phyloP scores from a whole-genome alignment of 352 stramenopile species.

The Globisporangium nodosum region DNA sequence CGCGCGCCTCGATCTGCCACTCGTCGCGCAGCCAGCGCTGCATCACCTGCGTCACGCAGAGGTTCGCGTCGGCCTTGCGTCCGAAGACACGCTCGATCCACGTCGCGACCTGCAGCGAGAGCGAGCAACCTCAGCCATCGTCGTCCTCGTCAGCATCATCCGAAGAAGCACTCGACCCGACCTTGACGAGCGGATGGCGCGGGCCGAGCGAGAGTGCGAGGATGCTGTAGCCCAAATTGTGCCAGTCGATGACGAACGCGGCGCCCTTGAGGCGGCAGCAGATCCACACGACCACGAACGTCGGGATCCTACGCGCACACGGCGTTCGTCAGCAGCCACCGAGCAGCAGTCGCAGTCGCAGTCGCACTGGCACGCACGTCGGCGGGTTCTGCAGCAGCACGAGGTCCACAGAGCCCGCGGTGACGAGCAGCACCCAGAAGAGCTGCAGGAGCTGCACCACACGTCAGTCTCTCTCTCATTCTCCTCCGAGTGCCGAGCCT shows the following conservation, averaged over 20 bases:
- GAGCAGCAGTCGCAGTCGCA: too few relatives aligned
- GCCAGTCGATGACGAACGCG: slow-evolving; percentile 98
- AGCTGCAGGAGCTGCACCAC: slow-evolving; percentile 67
- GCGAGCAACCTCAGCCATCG: background rate
- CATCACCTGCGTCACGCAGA: slow-evolving; percentile 97
- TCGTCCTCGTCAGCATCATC: background rate
- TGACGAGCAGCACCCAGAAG: slow-evolving; percentile 71
- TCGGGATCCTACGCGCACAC: slow-evolving; percentile 80
- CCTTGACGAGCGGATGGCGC: slow-evolving; percentile 68
- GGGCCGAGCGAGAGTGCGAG: slow-evolving; percentile 74
- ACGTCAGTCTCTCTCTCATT: background rate
- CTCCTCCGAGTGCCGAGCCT: background rate
- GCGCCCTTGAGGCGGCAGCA: slow-evolving; percentile 69
- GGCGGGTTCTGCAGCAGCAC: slow-evolving; percentile 99
- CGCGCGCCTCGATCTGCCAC: slow-evolving; percentile 85
- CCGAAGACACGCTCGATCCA: slow-evolving; percentile 89
- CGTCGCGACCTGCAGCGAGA: slow-evolving; percentile 51
- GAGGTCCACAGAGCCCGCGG: slow-evolving; percentile 78
- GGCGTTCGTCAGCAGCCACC: background rate
- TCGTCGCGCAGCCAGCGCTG: slow-evolving; percentile 88
- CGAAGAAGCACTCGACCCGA: slow-evolving; percentile 8
- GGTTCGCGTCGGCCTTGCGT: slow-evolving; percentile 89
- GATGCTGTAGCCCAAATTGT: slow-evolving; percentile 99
- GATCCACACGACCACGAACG: slow-evolving; percentile 89
- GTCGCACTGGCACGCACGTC: slow-evolving; percentile 33